A percentile compares a stretch with the other conserved stretches of the same genome.
Evolutionary conservation across 306 rosid genomes (phyloP).

Genomic region (Boehmeria nivea): DNA sequence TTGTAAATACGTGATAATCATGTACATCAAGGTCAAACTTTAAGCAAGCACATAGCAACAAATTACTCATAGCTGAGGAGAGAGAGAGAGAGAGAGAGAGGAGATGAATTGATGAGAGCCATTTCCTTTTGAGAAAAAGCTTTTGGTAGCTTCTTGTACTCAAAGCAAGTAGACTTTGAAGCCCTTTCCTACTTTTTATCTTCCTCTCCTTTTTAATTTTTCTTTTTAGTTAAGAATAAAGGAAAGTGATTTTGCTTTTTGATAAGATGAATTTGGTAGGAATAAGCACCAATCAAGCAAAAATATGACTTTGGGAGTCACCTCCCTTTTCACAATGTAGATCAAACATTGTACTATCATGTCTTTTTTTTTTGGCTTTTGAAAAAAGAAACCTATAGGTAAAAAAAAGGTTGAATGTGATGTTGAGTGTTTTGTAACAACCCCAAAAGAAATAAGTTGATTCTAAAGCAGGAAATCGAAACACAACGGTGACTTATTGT

Average conservation of each 20-base stretch:
- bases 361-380: neutral
- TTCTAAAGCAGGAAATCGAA: neutral
- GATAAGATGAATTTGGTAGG: constrained; percentile 34
- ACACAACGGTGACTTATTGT: neutral
- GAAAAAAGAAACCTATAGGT: neutral
- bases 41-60: constrained; percentile 75
- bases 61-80: constrained; percentile 59
- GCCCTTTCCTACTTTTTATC: constrained; percentile 26
- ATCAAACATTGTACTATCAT: constrained; percentile 4
- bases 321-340: constrained; percentile 36
- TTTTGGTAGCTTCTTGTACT: constrained; percentile 97
- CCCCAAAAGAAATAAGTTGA: constrained; percentile 7
- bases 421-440: constrained; percentile 24
- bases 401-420: constrained; percentile 17
- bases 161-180: constrained; percentile 93
- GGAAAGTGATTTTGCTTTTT: constrained; percentile 55
- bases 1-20: constrained; percentile 40
- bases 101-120: constrained; percentile 43
- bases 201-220: constrained; percentile 1
- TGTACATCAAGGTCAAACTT: constrained; percentile 86
- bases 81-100: constrained; percentile 30
- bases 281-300: constrained; percentile 77
- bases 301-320: constrained; percentile 45
- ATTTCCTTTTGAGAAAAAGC: constrained; percentile 35
- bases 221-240: constrained; percentile 43